Conservation (phyloP, 164 flowering plant species). For the Hamamelis virginiana region DNA sequence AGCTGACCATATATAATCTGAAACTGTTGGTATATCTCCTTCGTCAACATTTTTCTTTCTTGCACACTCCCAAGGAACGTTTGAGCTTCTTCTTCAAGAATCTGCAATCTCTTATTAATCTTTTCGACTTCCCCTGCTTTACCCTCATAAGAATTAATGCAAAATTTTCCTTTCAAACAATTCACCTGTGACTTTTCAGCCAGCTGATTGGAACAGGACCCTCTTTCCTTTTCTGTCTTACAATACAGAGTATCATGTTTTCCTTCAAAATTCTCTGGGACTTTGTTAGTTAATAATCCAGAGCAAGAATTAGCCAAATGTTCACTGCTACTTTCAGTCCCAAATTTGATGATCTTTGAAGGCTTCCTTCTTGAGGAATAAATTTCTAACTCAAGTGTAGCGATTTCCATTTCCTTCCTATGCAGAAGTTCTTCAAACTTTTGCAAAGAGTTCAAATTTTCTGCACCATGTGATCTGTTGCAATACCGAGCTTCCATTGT, state of each 20-base stretch:
- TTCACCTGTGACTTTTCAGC: not conserved
- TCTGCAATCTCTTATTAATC: constrained; percentile 27
- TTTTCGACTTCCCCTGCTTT: constrained; percentile 18
- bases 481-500: constrained; percentile 2
- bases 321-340: not conserved
- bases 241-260: too few relatives aligned
- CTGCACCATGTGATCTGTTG: not conserved
- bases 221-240: constrained; percentile 4
- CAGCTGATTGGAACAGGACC: constrained; percentile 3
- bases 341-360: not conserved
- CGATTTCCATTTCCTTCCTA: constrained; percentile 2
- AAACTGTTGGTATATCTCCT: constrained; percentile 29
- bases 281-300: not conserved
- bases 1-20: constrained; percentile 8
- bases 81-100: constrained; percentile 43
- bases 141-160: not conserved
- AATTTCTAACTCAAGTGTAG: not conserved
- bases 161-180: constrained; percentile 4
- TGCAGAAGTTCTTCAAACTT: constrained; percentile 5
- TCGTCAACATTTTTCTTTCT: constrained; percentile 33
- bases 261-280: not conserved
- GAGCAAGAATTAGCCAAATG: not conserved
- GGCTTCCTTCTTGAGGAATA: not conserved
- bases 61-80: constrained; percentile 23
- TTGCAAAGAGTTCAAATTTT: not conserved